Evolutionary conservation across 1,284 basidiomycete genomes (phyloP).

Genomic region (Hemileia vastatrix): DNA sequence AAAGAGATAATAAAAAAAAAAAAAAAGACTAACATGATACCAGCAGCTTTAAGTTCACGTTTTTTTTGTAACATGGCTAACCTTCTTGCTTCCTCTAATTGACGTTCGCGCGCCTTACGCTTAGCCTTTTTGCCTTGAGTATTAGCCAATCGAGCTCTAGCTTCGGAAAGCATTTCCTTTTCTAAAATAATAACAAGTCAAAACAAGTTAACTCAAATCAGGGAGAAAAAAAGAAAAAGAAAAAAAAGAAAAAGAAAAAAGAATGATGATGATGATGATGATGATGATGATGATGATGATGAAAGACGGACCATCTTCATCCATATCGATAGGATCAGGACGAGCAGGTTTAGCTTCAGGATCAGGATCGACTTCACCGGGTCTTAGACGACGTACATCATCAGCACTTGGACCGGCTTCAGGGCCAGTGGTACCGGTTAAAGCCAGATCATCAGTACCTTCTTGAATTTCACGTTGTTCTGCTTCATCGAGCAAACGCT

Average conservation of each 20-base stretch:
- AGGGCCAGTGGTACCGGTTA: conserved; percentile 61
- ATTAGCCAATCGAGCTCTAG: conserved; percentile 92
- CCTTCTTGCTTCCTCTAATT: conserved; percentile 87
- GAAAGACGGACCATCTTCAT: conserved; percentile 69
- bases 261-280: neutral
- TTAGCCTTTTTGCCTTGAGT: conserved; percentile 99
- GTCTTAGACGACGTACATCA: conserved; percentile 75
- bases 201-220: too few species aligned
- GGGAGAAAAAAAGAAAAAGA: neutral
- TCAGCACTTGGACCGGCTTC: conserved; percentile 81
- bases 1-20: neutral
- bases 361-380: conserved; percentile 97
- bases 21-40: conserved; percentile 65
- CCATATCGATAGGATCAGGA: conserved; percentile 99
- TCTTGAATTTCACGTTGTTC: conserved; percentile 63
- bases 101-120: conserved; percentile 90
- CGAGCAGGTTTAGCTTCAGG: conserved; percentile 96
- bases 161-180: conserved; percentile 99
- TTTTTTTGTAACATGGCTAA: conserved; percentile 96
- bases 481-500: conserved; percentile 93
- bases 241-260: neutral
- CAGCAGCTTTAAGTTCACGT: conserved; percentile 91
- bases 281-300: neutral
- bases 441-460: conserved; percentile 70
- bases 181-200: too few species aligned